Conservation (phyloP, 192 early-diverging fungal genomes). For the Bifiguratus adelaidae region DNA sequence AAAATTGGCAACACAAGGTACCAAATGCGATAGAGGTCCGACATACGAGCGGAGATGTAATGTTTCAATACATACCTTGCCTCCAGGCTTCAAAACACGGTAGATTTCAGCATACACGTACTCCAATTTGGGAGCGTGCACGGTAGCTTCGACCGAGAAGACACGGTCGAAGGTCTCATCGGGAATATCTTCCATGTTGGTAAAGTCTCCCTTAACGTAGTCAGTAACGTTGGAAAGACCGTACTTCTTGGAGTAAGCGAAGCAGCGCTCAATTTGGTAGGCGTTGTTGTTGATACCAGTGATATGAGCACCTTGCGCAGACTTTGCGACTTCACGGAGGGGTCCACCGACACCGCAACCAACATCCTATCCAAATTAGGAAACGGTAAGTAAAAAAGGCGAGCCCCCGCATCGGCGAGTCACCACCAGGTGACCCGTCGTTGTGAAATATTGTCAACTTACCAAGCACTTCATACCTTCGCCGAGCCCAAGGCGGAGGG, state of each 20-base stretch:
- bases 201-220: slow-evolving; percentile 71
- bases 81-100: slow-evolving; percentile 82
- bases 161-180: slow-evolving; percentile 68
- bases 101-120: slow-evolving; percentile 77
- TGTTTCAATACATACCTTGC: too few relatives aligned
- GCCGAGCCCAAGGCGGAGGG: slow-evolving; percentile 51
- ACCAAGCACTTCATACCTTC: slow-evolving; percentile 57
- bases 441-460: slow-evolving; percentile 32
- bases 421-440: not conserved
- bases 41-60: too few relatives aligned
- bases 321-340: slow-evolving; percentile 72
- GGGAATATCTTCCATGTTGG: slow-evolving; percentile 73
- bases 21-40: too few relatives aligned
- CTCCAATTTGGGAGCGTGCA: slow-evolving; percentile 75
- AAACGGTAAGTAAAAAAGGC: slow-evolving; percentile 14
- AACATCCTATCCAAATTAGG: slow-evolving; percentile 45
- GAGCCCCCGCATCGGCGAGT: too few relatives aligned
- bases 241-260: slow-evolving; percentile 59
- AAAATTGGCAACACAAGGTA: too few relatives aligned
- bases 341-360: slow-evolving; percentile 93
- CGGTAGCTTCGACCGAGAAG: slow-evolving; percentile 83
- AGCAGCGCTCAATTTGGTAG: slow-evolving; percentile 79
- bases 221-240: slow-evolving; percentile 46
- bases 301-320: slow-evolving; percentile 57
- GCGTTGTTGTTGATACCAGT: slow-evolving; percentile 90